Base-by-base conservation (phyloP, 1,284 basidiomycete genomes). In the Fomitopsis betulina region DNA sequence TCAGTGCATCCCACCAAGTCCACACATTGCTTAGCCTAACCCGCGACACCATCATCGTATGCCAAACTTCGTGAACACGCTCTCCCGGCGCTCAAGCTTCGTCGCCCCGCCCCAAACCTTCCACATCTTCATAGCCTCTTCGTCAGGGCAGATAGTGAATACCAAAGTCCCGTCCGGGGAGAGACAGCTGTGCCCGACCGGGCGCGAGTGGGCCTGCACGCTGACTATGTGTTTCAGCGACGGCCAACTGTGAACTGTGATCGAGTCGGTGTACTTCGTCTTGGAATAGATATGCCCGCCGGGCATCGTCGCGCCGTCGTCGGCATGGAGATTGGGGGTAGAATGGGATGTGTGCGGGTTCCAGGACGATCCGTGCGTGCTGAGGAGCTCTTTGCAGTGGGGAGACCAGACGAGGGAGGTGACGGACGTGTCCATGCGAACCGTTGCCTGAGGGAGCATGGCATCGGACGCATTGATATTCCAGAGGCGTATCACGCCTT, bases 401-500 rank as follows among this genome's bases (percentile, higher is more conserved):
- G 83, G 83, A 8, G 82, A 82, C 76, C 83, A 89, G 62, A 84
- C 76, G 50, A 91, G 73, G 8, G 84, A 85, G 12, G 87, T 89
- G 45, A 89, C 81, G 68, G 86, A 85, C 13, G 81, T 81, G 39
- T 79, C 73, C 4, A 84, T 79, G 40, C 74, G 65, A 45, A 87
- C 72, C 3, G 79, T 79, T 57, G 81, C 75, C 39, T 80, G 73
- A 8, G 83, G 77, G 3, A 79, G 76, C 21, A 80, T 79, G 4
- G 82, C 79, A 38, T 76, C 73, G 5, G 77, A 69, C 13, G 62
- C 62, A 55, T 71, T 71, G 51, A 69, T 63, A 59, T 67, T 74
- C 84, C 84, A 86, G 61, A 87, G 79, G 65, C 87, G 83, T 62
- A 89, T 84, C 59, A 79, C 82, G 54, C 84, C 82, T 66, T 89